These are phyloP conservation scores for Rhodotorula kratochvilovae DNA, from an alignment of 768 basidiomycete genomes.

Conservation along the genomic window DNA sequence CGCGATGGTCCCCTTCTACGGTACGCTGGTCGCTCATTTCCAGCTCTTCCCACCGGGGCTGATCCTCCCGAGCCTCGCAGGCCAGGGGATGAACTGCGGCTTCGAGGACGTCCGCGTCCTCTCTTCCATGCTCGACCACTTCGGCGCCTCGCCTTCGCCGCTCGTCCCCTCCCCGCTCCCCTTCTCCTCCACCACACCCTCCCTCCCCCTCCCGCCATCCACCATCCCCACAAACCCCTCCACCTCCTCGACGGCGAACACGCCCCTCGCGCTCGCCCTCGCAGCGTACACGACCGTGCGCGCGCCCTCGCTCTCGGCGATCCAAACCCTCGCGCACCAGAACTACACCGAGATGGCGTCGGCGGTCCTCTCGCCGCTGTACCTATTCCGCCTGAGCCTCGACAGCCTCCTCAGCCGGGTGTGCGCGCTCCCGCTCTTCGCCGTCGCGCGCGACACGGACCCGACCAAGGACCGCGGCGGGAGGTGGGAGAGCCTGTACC, in stretches of 20 bases:
- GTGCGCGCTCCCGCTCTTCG: conserved; percentile 31
- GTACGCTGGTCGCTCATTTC: neutral
- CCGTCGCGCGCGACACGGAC: conserved; percentile 1
- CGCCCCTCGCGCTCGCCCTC: conserved; percentile 57
- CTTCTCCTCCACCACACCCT: conserved; percentile 19
- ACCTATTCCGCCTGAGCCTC: conserved; percentile 34
- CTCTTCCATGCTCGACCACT: conserved; percentile 65
- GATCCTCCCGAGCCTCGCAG: neutral
- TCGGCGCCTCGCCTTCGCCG: conserved; percentile 53
- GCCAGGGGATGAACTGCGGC: conserved; percentile 96
- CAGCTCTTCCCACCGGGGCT: neutral
- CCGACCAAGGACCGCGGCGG: conserved; percentile 52
- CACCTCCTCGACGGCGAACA: neutral
- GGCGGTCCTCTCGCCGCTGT: conserved; percentile 25
- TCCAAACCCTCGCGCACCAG: conserved; percentile 85
- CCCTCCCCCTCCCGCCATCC: neutral
- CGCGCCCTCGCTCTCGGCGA: conserved; percentile 82
- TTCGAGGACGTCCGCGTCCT: conserved; percentile 94
- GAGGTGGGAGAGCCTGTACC: conserved; percentile 83
- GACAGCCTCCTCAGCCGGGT: conserved; percentile 37
- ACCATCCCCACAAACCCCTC: neutral
- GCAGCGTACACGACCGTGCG: conserved; percentile 72
- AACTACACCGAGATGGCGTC: conserved; percentile 73
- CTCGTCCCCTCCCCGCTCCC: conserved; percentile 31
- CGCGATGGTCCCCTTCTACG: conserved; percentile 97